A percentile compares a stretch with the other conserved stretches of the same genome.
Conservation (phyloP, 2,329 filamentous ascomycete species). For the Elsinoe arachidis region DNA sequence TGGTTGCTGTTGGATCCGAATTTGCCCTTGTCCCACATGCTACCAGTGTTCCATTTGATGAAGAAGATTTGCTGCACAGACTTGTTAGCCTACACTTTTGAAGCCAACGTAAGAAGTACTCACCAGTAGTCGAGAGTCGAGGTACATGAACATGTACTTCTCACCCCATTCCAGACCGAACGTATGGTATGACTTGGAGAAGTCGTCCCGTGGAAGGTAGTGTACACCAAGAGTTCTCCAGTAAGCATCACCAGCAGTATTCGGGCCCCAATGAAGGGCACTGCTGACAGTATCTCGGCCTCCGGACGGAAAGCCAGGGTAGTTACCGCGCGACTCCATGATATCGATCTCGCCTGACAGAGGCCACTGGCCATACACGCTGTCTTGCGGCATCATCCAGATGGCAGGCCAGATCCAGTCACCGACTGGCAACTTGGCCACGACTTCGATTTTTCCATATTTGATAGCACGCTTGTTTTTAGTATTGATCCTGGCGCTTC, state of each 20-base stretch:
- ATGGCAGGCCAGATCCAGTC: slow-evolving; percentile 49
- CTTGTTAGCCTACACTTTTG: not conserved
- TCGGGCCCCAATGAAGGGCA: slow-evolving; percentile 42
- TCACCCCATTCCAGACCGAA: slow-evolving; percentile 47
- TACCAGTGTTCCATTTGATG: slow-evolving; percentile 6
- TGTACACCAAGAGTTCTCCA: slow-evolving; percentile 25
- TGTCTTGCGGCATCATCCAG: slow-evolving; percentile 44
- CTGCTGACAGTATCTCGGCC: slow-evolving; percentile 38
- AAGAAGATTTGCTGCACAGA: slow-evolving; percentile 13
- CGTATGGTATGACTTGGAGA: slow-evolving; percentile 40
- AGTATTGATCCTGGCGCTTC: slow-evolving; percentile 43
- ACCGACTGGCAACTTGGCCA: slow-evolving; percentile 44
- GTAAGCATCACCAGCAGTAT: slow-evolving; percentile 21
- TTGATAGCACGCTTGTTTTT: slow-evolving; percentile 39
- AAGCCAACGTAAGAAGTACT: not conserved
- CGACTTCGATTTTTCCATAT: slow-evolving; percentile 47
- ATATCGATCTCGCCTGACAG: slow-evolving; percentile 48
- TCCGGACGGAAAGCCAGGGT: slow-evolving; percentile 29
- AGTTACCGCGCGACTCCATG: slow-evolving; percentile 43
- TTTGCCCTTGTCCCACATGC: slow-evolving; percentile 56
- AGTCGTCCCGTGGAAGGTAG: slow-evolving; percentile 28
- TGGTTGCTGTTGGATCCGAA: slow-evolving; percentile 56
- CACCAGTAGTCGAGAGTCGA: slow-evolving; percentile 36
- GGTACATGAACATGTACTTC: slow-evolving; percentile 46
- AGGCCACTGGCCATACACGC: slow-evolving; percentile 44